A percentile compares a stretch with the other conserved stretches of the same genome.
Conservation (phyloP, 116 monocot genomes). For the Iris pallida region DNA sequence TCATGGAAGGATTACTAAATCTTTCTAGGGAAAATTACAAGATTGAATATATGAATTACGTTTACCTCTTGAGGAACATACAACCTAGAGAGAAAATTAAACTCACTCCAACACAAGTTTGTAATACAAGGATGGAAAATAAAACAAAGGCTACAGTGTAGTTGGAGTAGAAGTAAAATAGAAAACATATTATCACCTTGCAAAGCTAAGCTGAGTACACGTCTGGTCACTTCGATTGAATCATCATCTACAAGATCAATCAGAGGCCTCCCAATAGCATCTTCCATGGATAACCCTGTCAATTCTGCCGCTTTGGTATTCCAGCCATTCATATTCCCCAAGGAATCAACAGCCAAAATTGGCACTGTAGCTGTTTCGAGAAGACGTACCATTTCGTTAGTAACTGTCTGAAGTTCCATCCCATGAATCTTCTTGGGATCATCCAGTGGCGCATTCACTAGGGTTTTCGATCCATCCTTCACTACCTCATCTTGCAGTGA, state of each 20-base stretch:
- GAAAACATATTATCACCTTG: conserved; percentile 37
- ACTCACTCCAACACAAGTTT: too few relatives aligned
- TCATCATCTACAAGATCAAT: conserved; percentile 53
- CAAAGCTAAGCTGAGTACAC: conserved; percentile 46
- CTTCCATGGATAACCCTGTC: conserved; percentile 59
- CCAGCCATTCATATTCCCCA: conserved; percentile 84
- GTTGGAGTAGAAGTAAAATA: background rate
- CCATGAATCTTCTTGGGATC: conserved; percentile 40
- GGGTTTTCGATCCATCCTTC: conserved; percentile 24
- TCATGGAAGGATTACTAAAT: too few relatives aligned
- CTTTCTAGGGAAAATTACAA: too few relatives aligned
- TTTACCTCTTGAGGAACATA: too few relatives aligned
- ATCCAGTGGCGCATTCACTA: conserved; percentile 29
- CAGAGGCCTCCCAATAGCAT: conserved; percentile 64
- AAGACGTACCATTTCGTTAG: conserved; percentile 89
- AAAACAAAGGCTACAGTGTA: background rate
- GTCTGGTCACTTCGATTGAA: conserved; percentile 48
- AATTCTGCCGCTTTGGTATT: conserved; percentile 70
- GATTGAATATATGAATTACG: too few relatives aligned
- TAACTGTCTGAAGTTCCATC: conserved; percentile 57
- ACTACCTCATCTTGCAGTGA: conserved; percentile 32
- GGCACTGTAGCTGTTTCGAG: conserved; percentile 92
- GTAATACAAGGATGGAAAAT: too few relatives aligned
- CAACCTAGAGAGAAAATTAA: too few relatives aligned
- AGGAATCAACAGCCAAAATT: conserved; percentile 70